Conservation (phyloP, 2,329 filamentous ascomycete genomes). For the Diplodia sapinea region DNA sequence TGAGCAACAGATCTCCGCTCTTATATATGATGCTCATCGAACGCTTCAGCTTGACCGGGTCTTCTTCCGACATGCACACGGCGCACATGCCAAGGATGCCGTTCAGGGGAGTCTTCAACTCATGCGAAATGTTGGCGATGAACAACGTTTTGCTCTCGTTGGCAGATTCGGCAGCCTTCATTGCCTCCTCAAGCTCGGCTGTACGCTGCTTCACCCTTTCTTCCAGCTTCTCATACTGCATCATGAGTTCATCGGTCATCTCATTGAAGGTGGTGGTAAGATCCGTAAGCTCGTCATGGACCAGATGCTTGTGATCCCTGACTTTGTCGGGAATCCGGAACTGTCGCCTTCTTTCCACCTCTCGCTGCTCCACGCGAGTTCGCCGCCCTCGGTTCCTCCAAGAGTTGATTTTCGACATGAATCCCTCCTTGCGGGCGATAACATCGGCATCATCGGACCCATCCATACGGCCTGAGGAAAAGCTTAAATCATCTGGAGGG, state of each 20-base stretch:
- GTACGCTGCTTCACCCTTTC: slow-evolving; percentile 84
- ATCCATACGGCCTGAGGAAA: slow-evolving; percentile 50
- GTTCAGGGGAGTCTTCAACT: slow-evolving; percentile 93
- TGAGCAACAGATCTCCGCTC: slow-evolving; percentile 80
- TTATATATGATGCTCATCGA: slow-evolving; percentile 89
- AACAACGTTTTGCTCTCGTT: slow-evolving; percentile 98
- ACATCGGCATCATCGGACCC: slow-evolving; percentile 55
- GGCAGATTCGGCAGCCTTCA: slow-evolving; percentile 90
- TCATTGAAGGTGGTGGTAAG: slow-evolving; percentile 86
- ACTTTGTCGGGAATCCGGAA: slow-evolving; percentile 90
- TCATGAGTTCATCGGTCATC: slow-evolving; percentile 88
- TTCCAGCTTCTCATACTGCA: slow-evolving; percentile 84
- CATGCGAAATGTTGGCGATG: slow-evolving; percentile 88
- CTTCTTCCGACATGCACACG: slow-evolving; percentile 90
- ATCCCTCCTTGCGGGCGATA: slow-evolving; percentile 55
- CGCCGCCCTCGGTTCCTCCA: slow-evolving; percentile 41
- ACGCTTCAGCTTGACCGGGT: slow-evolving; percentile 76
- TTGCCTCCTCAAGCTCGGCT: slow-evolving; percentile 82
- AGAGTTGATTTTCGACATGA: slow-evolving; percentile 46
- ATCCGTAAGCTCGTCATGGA: slow-evolving; percentile 86
- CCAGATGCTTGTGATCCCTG: slow-evolving; percentile 71
- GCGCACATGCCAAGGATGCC: slow-evolving; percentile 91
- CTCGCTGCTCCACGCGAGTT: slow-evolving; percentile 45
- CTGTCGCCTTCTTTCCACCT: slow-evolving; percentile 54
- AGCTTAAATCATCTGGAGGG: slow-evolving; percentile 45